These are phyloP conservation scores for Metschnikowia hibisci DNA, from an alignment of 805 yeast genomes.

Conservation along the genomic window DNA sequence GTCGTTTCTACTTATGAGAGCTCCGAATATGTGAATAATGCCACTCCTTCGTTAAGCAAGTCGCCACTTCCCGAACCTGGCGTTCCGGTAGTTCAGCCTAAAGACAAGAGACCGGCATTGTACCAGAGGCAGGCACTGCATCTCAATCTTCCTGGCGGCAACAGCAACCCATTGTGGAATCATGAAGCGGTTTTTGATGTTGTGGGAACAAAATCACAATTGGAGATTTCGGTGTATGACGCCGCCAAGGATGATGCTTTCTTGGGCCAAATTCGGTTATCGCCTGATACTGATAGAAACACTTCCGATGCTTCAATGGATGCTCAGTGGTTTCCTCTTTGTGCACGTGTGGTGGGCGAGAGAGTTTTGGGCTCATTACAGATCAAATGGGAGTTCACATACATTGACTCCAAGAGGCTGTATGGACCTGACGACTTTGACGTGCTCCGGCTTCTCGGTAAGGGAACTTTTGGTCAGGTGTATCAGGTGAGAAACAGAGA, in stretches of 20 bases:
- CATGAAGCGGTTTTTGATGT: constrained; percentile 93
- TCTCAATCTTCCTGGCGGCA: constrained; percentile 23
- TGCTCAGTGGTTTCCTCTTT: constrained; percentile 71
- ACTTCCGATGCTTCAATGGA: constrained; percentile 37
- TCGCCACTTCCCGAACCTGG: constrained; percentile 21
- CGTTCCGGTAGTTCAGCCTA: constrained; percentile 14
- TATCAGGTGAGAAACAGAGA: constrained; percentile 92
- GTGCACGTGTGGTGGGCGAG: constrained; percentile 73
- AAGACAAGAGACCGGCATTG: constrained; percentile 28
- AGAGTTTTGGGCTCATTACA: constrained; percentile 73
- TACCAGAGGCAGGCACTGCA: constrained; percentile 41
- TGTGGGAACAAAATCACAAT: constrained; percentile 73
- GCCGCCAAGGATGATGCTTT: constrained; percentile 76
- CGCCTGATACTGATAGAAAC: constrained; percentile 51
- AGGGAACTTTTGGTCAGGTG: constrained; percentile 97
- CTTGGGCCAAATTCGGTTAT: constrained; percentile 76
- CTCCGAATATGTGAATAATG: constrained; percentile 83
- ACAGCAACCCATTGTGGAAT: constrained; percentile 74
- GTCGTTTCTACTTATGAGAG: constrained; percentile 91
- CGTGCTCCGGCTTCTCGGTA: constrained; percentile 83
- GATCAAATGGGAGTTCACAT: constrained; percentile 66
- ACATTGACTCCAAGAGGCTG: constrained; percentile 63
- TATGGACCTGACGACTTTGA: constrained; percentile 95
- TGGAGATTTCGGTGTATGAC: constrained; percentile 90
- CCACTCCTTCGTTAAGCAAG: constrained; percentile 52